These are phyloP conservation scores for Colletotrichum sp. DNA, from an alignment of 2,329 filamentous ascomycete genomes.

Conservation along the genomic window DNA sequence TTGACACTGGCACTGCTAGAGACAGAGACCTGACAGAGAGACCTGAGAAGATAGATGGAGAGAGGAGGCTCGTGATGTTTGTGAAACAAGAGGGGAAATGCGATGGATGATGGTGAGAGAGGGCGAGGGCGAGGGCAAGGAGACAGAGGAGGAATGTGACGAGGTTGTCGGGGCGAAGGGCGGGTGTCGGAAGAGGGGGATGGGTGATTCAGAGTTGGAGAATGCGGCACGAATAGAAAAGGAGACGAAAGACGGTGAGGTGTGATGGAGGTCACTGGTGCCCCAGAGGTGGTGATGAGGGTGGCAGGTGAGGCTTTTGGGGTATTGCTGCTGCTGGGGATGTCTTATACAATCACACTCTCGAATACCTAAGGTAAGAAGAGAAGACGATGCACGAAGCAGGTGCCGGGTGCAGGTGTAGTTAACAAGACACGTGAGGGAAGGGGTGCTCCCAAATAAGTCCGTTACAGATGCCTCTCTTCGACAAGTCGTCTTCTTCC, in stretches of 20 bases:
- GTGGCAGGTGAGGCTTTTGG: conserved; percentile 6
- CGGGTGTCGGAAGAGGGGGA: neutral
- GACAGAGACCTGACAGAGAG: neutral
- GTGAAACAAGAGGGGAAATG: conserved; percentile 12
- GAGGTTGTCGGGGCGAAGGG: neutral
- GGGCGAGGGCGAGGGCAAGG: neutral
- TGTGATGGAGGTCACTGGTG: neutral
- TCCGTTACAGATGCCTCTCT: neutral
- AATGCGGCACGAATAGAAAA: neutral
- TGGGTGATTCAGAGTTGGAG: neutral
- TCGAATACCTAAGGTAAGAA: neutral
- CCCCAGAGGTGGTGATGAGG: neutral
- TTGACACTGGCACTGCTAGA: neutral
- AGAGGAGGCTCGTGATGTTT: conserved; percentile 15
- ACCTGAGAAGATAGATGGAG: neutral
- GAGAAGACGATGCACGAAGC: neutral
- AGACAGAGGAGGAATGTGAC: neutral
- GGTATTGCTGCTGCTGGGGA: neutral
- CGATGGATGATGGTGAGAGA: neutral
- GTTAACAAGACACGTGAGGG: neutral
- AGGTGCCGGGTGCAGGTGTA: neutral
- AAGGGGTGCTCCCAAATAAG: neutral
- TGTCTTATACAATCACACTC: conserved; percentile 1
- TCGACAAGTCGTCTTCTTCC: neutral
- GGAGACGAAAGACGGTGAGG: neutral